These are phyloP conservation scores for Pneumocystis murina DNA, from an alignment of 1,139 yeast genomes.

Conservation along the genomic window DNA sequence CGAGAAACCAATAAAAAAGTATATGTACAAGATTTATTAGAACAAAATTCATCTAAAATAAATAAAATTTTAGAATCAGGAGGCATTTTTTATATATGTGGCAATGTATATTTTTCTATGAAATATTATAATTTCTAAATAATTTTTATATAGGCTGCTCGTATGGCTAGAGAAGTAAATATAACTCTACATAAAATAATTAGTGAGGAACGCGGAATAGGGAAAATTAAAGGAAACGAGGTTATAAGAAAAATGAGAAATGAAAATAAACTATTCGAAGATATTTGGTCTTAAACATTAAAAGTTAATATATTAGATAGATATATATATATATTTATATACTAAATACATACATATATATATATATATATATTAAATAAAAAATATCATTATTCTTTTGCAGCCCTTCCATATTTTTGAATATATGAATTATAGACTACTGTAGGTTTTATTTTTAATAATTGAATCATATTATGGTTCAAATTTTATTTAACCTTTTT, in stretches of 20 bases:
- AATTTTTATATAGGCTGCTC: slow-evolving; percentile 32
- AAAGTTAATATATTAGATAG: not conserved
- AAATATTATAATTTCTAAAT: not conserved
- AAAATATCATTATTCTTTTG: not conserved
- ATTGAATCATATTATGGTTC: not conserved
- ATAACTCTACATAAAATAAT: slow-evolving; percentile 34
- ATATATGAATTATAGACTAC: not conserved
- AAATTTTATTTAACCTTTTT: too few species aligned
- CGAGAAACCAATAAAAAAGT: slow-evolving; percentile 55
- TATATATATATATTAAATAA: not conserved
- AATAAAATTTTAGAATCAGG: slow-evolving; percentile 49
- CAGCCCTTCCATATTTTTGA: not conserved
- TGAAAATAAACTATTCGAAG: slow-evolving; percentile 87
- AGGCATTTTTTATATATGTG: slow-evolving; percentile 87
- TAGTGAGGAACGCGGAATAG: slow-evolving; percentile 37
- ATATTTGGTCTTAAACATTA: slow-evolving; percentile 54
- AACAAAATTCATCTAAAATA: slow-evolving; percentile 41
- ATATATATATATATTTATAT: not conserved
- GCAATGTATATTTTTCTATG: slow-evolving; percentile 41
- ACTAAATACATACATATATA: too few species aligned
- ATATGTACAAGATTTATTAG: slow-evolving; percentile 72
- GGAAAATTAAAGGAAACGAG: slow-evolving; percentile 58
- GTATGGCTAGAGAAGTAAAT: slow-evolving; percentile 96
- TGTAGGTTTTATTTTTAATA: not conserved
- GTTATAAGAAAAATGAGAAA: slow-evolving; percentile 66